Percentiles rank a stretch among this genome's conserved stretches.
Evolutionary conservation across 495 filamentous ascomycete genomes (phyloP).

Genomic region (Corynascus novoguineensis): DNA sequence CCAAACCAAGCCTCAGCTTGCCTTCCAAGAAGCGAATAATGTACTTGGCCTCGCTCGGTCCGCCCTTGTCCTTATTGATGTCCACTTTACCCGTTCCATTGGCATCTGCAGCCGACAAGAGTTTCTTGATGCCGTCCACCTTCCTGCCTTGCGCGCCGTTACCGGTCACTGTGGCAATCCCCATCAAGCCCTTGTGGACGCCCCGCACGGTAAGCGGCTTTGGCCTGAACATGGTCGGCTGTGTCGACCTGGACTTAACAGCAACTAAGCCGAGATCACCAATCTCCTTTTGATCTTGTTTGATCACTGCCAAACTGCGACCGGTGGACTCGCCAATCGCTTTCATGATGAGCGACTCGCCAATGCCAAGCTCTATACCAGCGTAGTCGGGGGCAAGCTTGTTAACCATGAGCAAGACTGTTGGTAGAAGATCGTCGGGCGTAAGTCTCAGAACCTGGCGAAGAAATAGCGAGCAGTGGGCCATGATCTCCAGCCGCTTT

Average conservation of each 20-base stretch:
- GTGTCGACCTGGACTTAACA: conserved; percentile 86
- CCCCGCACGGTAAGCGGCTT: conserved; percentile 81
- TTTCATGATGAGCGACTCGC: conserved; percentile 97
- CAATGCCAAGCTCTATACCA: conserved; percentile 92
- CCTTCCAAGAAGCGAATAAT: conserved; percentile 90
- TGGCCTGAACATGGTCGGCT: conserved; percentile 96
- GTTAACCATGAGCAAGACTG: conserved; percentile 92
- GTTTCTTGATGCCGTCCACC: conserved; percentile 89
- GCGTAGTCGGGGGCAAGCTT: conserved; percentile 95
- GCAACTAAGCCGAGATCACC: conserved; percentile 93
- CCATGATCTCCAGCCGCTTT: conserved; percentile 78
- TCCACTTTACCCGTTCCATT: conserved; percentile 67
- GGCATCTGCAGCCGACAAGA: conserved; percentile 79
- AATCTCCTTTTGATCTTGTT: conserved; percentile 90
- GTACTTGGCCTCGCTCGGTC: conserved; percentile 90
- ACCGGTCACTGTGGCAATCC: conserved; percentile 78
- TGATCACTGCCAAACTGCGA: conserved; percentile 78
- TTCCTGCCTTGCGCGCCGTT: conserved; percentile 87
- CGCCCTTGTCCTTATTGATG: conserved; percentile 88
- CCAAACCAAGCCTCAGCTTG: conserved; percentile 83
- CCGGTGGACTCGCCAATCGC: conserved; percentile 93
- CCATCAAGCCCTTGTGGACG: conserved; percentile 83
- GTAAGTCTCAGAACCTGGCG: conserved; percentile 89
- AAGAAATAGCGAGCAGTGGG: conserved; percentile 84
- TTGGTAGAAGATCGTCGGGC: conserved; percentile 78